These are phyloP conservation scores for Scheffersomyces insectosa DNA, from an alignment of 1,139 yeast species.

Conservation along the genomic window DNA sequence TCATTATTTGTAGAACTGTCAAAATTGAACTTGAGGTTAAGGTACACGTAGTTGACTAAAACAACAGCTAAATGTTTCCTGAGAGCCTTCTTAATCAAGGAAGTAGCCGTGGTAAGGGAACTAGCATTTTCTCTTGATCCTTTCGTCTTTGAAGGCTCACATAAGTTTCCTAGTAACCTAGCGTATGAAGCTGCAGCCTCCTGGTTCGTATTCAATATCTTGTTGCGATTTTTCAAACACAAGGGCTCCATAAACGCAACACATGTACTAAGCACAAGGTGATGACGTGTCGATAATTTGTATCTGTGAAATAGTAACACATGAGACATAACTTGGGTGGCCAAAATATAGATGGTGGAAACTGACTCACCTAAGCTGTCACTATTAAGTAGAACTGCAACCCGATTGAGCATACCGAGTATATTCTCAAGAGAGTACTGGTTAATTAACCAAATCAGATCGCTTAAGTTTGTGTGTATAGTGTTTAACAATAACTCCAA, in stretches of 20 bases:
- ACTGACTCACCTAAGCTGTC: conserved; percentile 6
- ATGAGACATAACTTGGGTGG: conserved; percentile 51
- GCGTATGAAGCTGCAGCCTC: conserved; percentile 48
- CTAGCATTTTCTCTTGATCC: conserved; percentile 18
- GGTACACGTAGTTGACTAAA: conserved; percentile 54
- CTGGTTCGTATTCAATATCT: conserved; percentile 17
- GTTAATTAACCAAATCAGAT: conserved; percentile 59
- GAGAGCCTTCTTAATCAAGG: conserved; percentile 56
- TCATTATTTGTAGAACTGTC: conserved; percentile 49
- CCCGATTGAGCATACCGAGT: conserved; percentile 35
- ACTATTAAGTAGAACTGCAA: conserved; percentile 12
- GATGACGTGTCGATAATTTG: conserved; percentile 72
- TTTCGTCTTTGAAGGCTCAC: conserved; percentile 58
- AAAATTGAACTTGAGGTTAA: conserved; percentile 54
- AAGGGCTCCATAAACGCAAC: conserved; percentile 50
- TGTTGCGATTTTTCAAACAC: conserved; percentile 22
- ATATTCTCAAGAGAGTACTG: conserved; percentile 67
- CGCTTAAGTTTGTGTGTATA: conserved; percentile 44
- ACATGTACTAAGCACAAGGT: conserved; percentile 54
- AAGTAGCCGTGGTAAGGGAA: conserved; percentile 55
- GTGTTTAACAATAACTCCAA: conserved; percentile 13
- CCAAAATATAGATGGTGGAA: conserved; percentile 28
- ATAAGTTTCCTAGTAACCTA: conserved; percentile 64
- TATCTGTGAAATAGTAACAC: conserved; percentile 68
- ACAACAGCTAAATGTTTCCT: conserved; percentile 65